Evolutionary conservation across 2,329 filamentous ascomycete species (phyloP).

Genomic region (Stagonosporopsis cucurbitacearum): DNA sequence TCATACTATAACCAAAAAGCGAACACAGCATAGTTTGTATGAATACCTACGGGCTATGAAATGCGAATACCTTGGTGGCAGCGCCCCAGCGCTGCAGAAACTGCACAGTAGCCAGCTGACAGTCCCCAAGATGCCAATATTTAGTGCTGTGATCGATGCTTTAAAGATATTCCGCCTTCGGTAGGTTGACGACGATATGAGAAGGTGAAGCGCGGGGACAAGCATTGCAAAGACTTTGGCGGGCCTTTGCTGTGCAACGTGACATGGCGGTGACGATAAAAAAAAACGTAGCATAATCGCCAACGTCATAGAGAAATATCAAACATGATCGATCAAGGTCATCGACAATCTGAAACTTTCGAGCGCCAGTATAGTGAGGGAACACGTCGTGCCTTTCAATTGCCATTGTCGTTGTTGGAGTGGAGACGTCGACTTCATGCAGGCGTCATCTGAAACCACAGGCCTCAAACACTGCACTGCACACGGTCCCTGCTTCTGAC

Average conservation of each 20-base stretch:
- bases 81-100: neutral
- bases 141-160: conserved; percentile 16
- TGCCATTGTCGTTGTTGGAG: neutral
- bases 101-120: neutral
- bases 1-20: no score
- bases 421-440: neutral
- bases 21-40: no score
- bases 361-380: neutral
- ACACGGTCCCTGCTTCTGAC: neutral
- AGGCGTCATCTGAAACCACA: conserved; percentile 5
- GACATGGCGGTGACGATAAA: conserved; percentile 8
- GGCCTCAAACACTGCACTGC: neutral
- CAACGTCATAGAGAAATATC: neutral
- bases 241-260: neutral
- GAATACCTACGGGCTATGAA: neutral
- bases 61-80: neutral
- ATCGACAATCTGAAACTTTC: neutral
- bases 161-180: conserved; percentile 5
- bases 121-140: conserved; percentile 10
- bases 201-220: conserved; percentile 1
- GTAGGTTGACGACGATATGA: conserved; percentile 4
- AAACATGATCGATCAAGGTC: neutral
- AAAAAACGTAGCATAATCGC: neutral
- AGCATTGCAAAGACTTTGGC: conserved; percentile 3
- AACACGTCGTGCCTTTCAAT: neutral